A percentile compares a stretch with the other conserved stretches of the same genome.
Evolutionary conservation across 345 rosid species (phyloP).

Genomic region (Pelargonium nanum): DNA sequence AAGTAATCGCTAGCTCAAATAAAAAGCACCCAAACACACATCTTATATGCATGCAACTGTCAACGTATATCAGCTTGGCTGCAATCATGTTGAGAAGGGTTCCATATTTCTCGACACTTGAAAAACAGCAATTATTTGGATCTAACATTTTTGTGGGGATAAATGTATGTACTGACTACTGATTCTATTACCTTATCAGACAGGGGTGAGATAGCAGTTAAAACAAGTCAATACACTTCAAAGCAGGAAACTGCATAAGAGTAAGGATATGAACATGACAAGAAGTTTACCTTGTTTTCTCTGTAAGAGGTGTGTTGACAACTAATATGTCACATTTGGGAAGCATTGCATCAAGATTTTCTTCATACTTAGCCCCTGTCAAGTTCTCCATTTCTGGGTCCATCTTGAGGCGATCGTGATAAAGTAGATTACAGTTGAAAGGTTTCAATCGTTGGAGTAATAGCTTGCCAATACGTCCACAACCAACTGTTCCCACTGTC

Average conservation of each 20-base stretch:
- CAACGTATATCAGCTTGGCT: no score
- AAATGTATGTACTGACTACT: no score
- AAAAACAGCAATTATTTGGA: no score
- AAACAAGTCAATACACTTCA: no score
- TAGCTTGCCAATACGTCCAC: slow-evolving; percentile 81
- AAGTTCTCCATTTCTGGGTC: slow-evolving; percentile 60
- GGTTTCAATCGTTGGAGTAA: slow-evolving; percentile 85
- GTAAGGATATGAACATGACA: not conserved
- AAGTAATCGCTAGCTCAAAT: no score
- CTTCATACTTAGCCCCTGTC: slow-evolving; percentile 66
- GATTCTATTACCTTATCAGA: no score
- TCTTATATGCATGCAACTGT: no score
- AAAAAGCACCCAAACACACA: no score
- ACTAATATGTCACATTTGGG: slow-evolving; percentile 80
- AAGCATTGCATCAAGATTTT: slow-evolving; percentile 72
- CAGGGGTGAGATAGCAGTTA: no score
- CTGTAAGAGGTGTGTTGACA: slow-evolving; percentile 78
- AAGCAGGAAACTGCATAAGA: not conserved
- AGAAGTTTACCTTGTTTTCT: slow-evolving; percentile 53
- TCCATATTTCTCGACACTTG: no score
- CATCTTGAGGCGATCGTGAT: slow-evolving; percentile 73
- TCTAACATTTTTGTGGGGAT: no score
- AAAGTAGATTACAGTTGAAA: slow-evolving; percentile 77
- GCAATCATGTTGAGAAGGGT: no score
- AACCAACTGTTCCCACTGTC: slow-evolving; percentile 87